phyloP scores from a whole-genome alignment of 495 filamentous ascomycete genomes.

The Sordaria brevicollis region DNA sequence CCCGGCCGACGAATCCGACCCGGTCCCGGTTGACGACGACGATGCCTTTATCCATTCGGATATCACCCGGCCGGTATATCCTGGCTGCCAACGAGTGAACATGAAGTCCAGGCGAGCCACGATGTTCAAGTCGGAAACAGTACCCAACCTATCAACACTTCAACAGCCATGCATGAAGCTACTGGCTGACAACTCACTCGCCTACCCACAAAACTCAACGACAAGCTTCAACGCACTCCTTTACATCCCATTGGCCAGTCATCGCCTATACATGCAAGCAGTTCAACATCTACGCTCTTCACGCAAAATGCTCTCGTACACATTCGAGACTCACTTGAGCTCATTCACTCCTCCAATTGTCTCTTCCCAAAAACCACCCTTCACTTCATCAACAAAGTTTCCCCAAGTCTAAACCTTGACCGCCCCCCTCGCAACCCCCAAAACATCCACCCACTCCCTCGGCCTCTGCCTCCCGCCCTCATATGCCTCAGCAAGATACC shows the following conservation, averaged over 20 bases:
- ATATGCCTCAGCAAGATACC: constrained; percentile 26
- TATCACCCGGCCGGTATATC: not conserved
- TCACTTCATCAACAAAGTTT: not conserved
- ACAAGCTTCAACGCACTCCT: not conserved
- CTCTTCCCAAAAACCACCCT: too few relatives aligned
- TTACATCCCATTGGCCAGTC: not conserved
- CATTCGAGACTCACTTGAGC: not conserved
- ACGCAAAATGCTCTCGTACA: not conserved
- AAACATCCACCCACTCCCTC: constrained; percentile 33
- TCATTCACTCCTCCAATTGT: too few relatives aligned
- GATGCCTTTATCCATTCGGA: not conserved
- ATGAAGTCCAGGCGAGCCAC: not conserved
- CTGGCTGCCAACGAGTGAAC: not conserved
- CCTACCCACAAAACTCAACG: not conserved
- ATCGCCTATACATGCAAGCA: not conserved
- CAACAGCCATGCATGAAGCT: not conserved
- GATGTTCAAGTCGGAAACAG: not conserved
- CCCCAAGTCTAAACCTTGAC: not conserved
- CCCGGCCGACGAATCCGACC: not conserved
- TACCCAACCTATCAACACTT: not conserved
- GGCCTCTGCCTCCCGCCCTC: constrained; percentile 29
- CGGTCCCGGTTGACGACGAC: not conserved
- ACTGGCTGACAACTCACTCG: not conserved
- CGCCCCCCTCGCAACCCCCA: constrained; percentile 17
- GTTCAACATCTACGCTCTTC: not conserved